A percentile compares a stretch with the other conserved stretches of the same genome.
These are phyloP conservation scores for Phytopythium helicoides DNA, from an alignment of 352 stramenopile genomes.

Conservation along the genomic window DNA sequence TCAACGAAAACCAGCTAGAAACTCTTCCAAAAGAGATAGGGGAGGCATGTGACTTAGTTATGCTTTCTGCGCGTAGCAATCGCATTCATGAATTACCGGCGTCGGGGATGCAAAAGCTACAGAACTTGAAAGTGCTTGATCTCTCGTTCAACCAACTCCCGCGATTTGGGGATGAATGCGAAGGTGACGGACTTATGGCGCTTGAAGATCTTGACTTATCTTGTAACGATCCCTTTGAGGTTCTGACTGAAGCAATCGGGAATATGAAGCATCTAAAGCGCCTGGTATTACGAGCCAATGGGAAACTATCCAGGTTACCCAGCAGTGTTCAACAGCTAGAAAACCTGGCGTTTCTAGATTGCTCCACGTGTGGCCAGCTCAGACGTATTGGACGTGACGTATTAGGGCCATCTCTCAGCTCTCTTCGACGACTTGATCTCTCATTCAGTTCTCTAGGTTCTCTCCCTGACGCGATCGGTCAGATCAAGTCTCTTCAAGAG, in stretches of 20 bases:
- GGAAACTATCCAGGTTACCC: conserved; percentile 33
- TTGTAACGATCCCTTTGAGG: conserved; percentile 35
- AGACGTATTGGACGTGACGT: conserved; percentile 52
- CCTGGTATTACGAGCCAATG: conserved; percentile 39
- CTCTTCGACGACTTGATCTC: conserved; percentile 34
- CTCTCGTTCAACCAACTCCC: conserved; percentile 43
- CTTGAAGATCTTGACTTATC: conserved; percentile 57
- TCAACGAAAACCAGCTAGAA: conserved; percentile 54
- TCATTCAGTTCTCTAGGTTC: conserved; percentile 43
- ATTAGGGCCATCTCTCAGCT: conserved; percentile 28
- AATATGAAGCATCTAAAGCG: conserved; percentile 30
- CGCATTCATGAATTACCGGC: conserved; percentile 27
- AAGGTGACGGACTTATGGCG: conserved; percentile 15
- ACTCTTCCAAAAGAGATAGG: conserved; percentile 48
- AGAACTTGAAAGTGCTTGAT: conserved; percentile 45
- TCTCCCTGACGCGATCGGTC: conserved; percentile 35
- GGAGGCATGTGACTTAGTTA: conserved; percentile 42
- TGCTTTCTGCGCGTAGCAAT: conserved; percentile 54
- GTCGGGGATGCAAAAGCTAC: conserved; percentile 14
- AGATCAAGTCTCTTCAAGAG: conserved; percentile 36
- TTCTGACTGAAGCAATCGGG: conserved; percentile 33
- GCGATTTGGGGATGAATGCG: conserved; percentile 44
- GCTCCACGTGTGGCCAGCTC: conserved; percentile 37
- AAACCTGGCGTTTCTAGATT: conserved; percentile 32
- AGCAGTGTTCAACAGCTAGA: conserved; percentile 39